Evolutionary conservation across 345 rosid genomes (phyloP), one percentile per base, ranked within the genome.

Genomic region (Eucalyptus cloeziana): DNA sequence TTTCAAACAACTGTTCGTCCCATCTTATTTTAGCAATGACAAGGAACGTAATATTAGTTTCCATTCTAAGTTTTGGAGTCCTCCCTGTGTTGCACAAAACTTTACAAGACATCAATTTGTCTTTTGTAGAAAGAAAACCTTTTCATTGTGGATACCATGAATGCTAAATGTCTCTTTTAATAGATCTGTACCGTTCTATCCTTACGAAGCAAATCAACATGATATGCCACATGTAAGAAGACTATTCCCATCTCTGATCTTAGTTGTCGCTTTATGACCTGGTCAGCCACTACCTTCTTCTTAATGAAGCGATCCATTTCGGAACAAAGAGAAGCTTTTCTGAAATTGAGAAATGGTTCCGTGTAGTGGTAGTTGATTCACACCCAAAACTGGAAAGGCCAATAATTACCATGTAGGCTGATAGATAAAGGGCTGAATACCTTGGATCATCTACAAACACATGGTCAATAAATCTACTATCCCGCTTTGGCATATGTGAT

Each of bases 171-270:
- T 76, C 47, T 76, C 30, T 76, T 76, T 76, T 22, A 76, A 76
- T 30, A 76, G 47, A 6, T 76, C 27, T 21, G 47, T 76, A 40
- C 24, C 43, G 27, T 37, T 76, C 47, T 21, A 76, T 76, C 85
- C 47, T 76, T 22, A 76, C 85, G 40, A 40, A 76, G 85, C 47
- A 21, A 76, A 76, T 76, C 3, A 76, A 93, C 95, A 90, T 12
- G 99, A 93, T 60, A 96, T 92, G 67, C 99, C 98, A 88, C 91
- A 94, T 47, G 95, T 95, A 25, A 95, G 94, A 90, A 97, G 98
- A 88, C 96, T 97, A 91, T 97, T 99, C 45, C 98, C 98, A 69
- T 98, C 96, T 90, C 95, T 93, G 89, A 98, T 95, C 91, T 98
- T 97, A 79, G 96, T 92, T 56, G 93, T 94, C 69, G 99, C 98